Conservation (phyloP, 108 stramenopile genomes). For the Nannochloropsis salina region DNA sequence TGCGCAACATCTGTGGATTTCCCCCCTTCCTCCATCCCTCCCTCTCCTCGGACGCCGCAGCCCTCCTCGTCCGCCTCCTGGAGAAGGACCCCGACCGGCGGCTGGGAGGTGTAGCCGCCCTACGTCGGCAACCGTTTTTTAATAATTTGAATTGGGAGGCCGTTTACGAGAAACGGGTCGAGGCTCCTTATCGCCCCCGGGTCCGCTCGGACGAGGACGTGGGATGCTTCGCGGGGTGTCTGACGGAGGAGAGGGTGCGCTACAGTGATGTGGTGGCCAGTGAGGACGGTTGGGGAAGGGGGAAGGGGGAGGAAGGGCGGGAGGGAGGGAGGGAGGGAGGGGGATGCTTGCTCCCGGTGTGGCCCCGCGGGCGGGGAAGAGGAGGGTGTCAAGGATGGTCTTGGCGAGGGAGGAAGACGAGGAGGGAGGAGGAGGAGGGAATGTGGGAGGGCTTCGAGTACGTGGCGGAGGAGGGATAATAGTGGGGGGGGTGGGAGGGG, state of each 20-base stretch:
- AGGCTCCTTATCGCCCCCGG: neutral
- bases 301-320: neutral
- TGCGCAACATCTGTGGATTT: neutral
- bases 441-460: neutral
- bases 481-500: too few relatives aligned
- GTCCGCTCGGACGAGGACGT: neutral
- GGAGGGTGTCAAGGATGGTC: neutral
- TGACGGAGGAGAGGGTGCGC: neutral
- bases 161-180: neutral
- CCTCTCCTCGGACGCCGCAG: neutral
- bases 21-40: neutral
- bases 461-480: neutral
- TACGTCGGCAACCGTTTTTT: neutral
- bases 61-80: neutral
- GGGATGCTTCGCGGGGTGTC: neutral
- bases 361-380: neutral
- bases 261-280: neutral
- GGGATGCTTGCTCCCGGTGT: too few relatives aligned
- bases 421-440: neutral
- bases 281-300: neutral
- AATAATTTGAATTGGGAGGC: neutral
- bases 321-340: neutral
- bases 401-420: neutral
- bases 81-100: neutral
- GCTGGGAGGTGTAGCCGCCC: neutral